Percentiles rank a stretch among this genome's conserved stretches.
Evolutionary conservation across 2,329 filamentous ascomycete species (phyloP).

Genomic region (Cadophora gregata): DNA sequence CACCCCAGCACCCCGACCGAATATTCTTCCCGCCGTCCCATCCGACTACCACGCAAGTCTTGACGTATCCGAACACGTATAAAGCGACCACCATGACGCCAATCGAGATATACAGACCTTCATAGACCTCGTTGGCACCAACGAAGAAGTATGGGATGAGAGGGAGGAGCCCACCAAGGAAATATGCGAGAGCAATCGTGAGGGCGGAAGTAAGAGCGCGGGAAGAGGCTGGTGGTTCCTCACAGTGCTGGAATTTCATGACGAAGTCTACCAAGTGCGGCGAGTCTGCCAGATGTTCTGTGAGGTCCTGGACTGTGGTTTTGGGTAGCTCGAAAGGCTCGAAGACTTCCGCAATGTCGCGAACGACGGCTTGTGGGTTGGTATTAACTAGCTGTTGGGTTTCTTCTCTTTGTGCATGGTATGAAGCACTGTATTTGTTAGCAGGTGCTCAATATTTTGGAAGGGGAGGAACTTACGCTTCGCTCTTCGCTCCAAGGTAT

Average conservation of each 20-base stretch:
- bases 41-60: constrained; percentile 59
- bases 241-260: constrained; percentile 46
- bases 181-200: constrained; percentile 62
- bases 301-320: constrained; percentile 43
- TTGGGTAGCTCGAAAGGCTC: constrained; percentile 44
- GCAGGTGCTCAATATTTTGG: constrained; percentile 11
- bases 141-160: constrained; percentile 61
- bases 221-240: constrained; percentile 41
- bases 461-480: constrained; percentile 43
- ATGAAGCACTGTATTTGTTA: constrained; percentile 42
- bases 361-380: constrained; percentile 38
- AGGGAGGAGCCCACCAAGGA: constrained; percentile 61
- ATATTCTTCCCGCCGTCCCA: constrained; percentile 41
- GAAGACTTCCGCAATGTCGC: constrained; percentile 45
- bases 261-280: constrained; percentile 48
- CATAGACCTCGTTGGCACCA: constrained; percentile 46
- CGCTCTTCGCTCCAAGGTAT: constrained; percentile 59
- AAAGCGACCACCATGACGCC: constrained; percentile 65
- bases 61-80: constrained; percentile 69
- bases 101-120: constrained; percentile 63
- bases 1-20: constrained; percentile 42
- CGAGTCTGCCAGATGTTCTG: constrained; percentile 43
- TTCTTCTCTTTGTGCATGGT: constrained; percentile 39
- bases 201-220: constrained; percentile 51
- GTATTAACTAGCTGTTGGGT: constrained; percentile 38